Conservation (phyloP, 768 basidiomycete genomes). For the Agrocybe chaxingu region DNA sequence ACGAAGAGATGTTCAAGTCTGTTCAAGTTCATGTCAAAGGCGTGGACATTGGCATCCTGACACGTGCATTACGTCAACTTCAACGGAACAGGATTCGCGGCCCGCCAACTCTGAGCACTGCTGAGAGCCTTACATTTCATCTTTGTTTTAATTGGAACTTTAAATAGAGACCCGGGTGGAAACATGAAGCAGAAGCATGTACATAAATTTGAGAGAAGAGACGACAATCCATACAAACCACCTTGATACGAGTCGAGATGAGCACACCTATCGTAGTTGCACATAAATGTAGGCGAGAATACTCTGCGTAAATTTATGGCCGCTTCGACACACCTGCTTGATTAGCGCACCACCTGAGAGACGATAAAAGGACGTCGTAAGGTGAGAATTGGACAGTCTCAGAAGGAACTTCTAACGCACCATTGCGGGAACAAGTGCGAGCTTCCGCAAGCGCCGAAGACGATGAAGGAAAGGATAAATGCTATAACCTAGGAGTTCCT, state of each 20-base stretch:
- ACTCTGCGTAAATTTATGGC: neutral
- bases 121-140: no score
- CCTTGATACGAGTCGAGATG: slow-evolving; percentile 15
- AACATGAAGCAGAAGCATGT: no score
- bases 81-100: neutral
- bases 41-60: no score
- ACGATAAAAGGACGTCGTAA: neutral
- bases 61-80: neutral
- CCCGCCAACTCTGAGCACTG: neutral
- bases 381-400: neutral
- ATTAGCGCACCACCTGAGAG: slow-evolving; percentile 48
- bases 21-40: no score
- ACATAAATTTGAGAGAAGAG: neutral
- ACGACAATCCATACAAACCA: neutral
- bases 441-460: slow-evolving; percentile 48
- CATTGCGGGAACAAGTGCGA: slow-evolving; percentile 50
- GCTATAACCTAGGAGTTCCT: slow-evolving; percentile 50
- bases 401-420: slow-evolving; percentile 18
- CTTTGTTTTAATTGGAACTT: no score
- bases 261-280: slow-evolving; percentile 36
- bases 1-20: no score
- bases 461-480: slow-evolving; percentile 47
- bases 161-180: no score
- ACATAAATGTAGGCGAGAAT: slow-evolving; percentile 9
- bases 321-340: slow-evolving; percentile 37